Base-by-base conservation (phyloP, 352 stramenopile genomes). In the Phytophthora pisi region DNA sequence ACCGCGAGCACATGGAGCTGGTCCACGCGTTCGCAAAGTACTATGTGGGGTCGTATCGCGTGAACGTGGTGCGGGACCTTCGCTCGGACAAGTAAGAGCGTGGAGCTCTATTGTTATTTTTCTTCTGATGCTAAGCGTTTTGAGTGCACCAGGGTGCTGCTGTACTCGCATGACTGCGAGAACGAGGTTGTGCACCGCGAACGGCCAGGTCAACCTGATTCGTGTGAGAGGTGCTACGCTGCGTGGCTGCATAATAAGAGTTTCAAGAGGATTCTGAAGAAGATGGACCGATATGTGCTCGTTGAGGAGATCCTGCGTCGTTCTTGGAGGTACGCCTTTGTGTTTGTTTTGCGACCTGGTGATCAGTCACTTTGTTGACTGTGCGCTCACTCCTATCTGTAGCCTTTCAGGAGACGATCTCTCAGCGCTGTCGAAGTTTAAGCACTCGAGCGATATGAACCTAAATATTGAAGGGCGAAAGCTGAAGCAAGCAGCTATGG, bases 151-250 rank as follows among this genome's bases (percentile, higher is more conserved):
- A 89, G 80, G 66, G 77, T 89, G 50, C 82, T 90, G 78, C 53
- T 90, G 11, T 90, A 82, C 51, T 85, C 80, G n/a, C 82, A 90
- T 49, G 78, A 90, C 49, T 90, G 82, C 47, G 78, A 89, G 63
- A 90, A 90, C 30, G 57, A 68, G 16, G 64, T 82, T 49, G 71
- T 90, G 42, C 80, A 76, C 55, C 82, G 82, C 36, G 71, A 82
- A 47, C 74, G 75, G 24, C 66, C 66, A 9, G 72, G 57, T n/a
- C 80, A 83, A 24, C 72, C 76, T 34, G 75, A 87, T 53, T 83
- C 74, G 2, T 90, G 82, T 59, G 62, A 80, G 20, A 78, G 75
- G 18, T 89, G 82, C 70, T 88, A 82, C 61, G 68, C 62, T 1
- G 73, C 85, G 8, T 90, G 82, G 82, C 49, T 83, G 34, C 62